Base-by-base conservation (phyloP, 768 basidiomycete genomes). In the Hypholoma fasciculare region DNA sequence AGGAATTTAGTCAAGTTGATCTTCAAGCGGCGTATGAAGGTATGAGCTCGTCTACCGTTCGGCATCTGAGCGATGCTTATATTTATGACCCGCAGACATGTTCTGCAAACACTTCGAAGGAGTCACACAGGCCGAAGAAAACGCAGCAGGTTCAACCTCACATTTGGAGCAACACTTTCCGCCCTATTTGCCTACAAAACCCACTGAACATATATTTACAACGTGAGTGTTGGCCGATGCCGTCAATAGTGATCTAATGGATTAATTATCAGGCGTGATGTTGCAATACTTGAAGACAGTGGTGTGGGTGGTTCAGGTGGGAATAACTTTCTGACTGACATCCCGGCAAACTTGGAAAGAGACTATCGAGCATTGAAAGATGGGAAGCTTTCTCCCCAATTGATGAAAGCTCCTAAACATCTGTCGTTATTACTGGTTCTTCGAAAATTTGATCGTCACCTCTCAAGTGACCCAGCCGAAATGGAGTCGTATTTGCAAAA, bases 261-360 rank as follows among this genome's bases (percentile, higher is more conserved):
- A 54, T 42, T 43, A 37, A 13, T 38, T 53, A 51, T 23, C 57
- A 92, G 91, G 13, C 84, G 80, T 58, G 91, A 94, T 65, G 68
- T 89, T 23, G 76, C 30, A 34, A 34, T 34, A 34, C 30, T 82
- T 86, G 61, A 77, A 80, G 34, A 73, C 82, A 17, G 82, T 82
- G 9, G 75, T 59, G 82, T 83, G 1, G 40, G 54, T 12, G 58
- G 72, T 23, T 56, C 73, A 4, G 76, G 77, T 0, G 74, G 83
- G 52, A 76, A 85, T 1, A 83, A 86, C 64, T 88, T 91, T 62
- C 69, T 91, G 17, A 77, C 85, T 0, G 78, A 78, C 8, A 79
- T 76, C 60, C 66, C 72, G n/a, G 64, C 89, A 43, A 82, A 82
- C 59, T 80, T 81, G 13, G 71, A 71, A 4, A 71, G 79, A 51